Conservation (phyloP, 2,329 filamentous ascomycete genomes). For the Anisogramma anomala region DNA sequence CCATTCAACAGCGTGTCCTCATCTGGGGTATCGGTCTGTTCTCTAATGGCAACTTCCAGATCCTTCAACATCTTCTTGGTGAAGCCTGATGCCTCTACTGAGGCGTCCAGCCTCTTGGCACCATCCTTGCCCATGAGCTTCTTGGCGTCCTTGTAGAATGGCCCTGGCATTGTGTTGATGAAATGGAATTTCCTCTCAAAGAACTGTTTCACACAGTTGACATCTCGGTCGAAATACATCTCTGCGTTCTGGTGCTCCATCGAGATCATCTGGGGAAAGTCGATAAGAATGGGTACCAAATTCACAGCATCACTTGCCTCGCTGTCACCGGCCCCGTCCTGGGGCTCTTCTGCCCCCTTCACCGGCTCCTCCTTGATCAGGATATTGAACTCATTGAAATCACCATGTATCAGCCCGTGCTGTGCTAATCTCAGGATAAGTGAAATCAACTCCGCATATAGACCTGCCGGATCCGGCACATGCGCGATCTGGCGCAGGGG, state of each 20-base stretch:
- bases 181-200: conserved; percentile 87
- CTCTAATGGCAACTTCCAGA: conserved; percentile 78
- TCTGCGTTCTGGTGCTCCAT: conserved; percentile 89
- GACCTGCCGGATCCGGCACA: conserved; percentile 68
- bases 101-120: conserved; percentile 64
- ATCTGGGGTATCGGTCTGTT: conserved; percentile 47
- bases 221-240: conserved; percentile 95
- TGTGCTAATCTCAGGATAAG: conserved; percentile 75
- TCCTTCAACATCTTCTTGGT: conserved; percentile 96
- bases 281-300: conserved; percentile 76
- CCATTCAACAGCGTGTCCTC: conserved; percentile 26
- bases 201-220: conserved; percentile 89
- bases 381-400: conserved; percentile 99
- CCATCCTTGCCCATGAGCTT: conserved; percentile 58
- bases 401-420: conserved; percentile 87
- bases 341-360: conserved; percentile 26
- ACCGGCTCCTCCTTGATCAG: conserved; percentile 65
- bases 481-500: conserved; percentile 78
- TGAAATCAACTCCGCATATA: conserved; percentile 85
- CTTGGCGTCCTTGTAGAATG: conserved; percentile 73
- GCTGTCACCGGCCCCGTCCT: conserved; percentile 25
- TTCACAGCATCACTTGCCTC: conserved; percentile 26
- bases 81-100: conserved; percentile 87
- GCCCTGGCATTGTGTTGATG: conserved; percentile 66
- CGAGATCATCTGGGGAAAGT: conserved; percentile 97